Base-by-base conservation (phyloP, 164 flowering plant genomes). In the Stephania japonica region DNA sequence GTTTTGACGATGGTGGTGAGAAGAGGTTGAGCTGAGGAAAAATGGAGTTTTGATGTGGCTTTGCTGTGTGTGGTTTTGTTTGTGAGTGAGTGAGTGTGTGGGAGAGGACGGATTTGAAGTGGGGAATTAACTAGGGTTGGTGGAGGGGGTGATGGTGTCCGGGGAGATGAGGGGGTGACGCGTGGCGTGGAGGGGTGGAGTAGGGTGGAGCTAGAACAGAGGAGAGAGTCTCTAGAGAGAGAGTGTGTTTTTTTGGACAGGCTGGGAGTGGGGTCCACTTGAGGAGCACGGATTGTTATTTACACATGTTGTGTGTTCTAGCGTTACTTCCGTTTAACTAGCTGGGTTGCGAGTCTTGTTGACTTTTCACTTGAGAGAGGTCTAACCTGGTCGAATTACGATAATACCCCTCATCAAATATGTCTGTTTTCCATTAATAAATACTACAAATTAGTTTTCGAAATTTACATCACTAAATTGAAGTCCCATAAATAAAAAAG, bases 91-190 rank as follows among this genome's bases (percentile, higher is more conserved):
- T 47, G 11, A 2, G 53, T 8, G 53, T 53, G 21, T 14, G 19
- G 2, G 7, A 32, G 44, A 26, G 71, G 32, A 72, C 77, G 82
- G 81, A 80, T 73, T 73, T 75, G 78, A 78, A 68, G 61, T 4
- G 72, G 38, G 10, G 18, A 24, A 71, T 78, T 63, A 71, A 78
- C 50, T 76, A 23, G 72, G 38, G 80, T 68, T 74, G 71, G 76
- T 43, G n/a, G 68, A 4, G 42, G 42, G 12, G 10, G 23, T 4
- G 44, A 62, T 63, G 67, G 65, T 47, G 23, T 73, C 75, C 75
- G 79, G 38, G 38, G 53, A 19, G 65, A 26, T 32, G 3, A 25
- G 7, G 21, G 59, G 3, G 13, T 18, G 44, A 72, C 75, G 71
- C 73, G 76, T 76, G 81, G 76, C 78, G 10, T 44, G 62, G 14